Conservation (phyloP, 2,329 filamentous ascomycete species). For the Immersiporthe knoxdaviesiana region DNA sequence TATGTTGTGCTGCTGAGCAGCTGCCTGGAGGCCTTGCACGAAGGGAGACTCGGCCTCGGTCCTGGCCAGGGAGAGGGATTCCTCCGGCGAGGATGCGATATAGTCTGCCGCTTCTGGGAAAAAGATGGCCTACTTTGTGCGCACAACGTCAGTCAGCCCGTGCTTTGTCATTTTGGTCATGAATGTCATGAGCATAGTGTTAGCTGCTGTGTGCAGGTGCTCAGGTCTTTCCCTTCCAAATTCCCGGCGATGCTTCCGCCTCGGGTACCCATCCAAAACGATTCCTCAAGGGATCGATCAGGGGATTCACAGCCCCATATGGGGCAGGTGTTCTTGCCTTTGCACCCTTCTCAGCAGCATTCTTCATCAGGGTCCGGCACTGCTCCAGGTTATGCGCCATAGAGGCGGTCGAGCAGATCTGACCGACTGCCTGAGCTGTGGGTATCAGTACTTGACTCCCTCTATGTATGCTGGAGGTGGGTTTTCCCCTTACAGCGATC, state of each 20-base stretch:
- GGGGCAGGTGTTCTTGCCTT: conserved; percentile 56
- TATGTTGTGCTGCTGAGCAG: conserved; percentile 65
- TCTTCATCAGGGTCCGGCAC: conserved; percentile 71
- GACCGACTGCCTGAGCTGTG: conserved; percentile 72
- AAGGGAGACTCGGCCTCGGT: conserved; percentile 71
- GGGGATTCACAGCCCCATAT: not conserved
- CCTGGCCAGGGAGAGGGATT: conserved; percentile 72
- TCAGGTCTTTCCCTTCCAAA: not conserved
- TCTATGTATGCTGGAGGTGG: not conserved
- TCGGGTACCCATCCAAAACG: not conserved
- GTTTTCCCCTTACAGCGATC: conserved; percentile 2
- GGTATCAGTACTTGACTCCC: not conserved
- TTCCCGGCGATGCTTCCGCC: not conserved
- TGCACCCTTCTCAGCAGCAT: conserved; percentile 75
- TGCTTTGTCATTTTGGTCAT: not conserved
- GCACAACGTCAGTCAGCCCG: not conserved
- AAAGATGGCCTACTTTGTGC: conserved; percentile 59
- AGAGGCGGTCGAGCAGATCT: conserved; percentile 83
- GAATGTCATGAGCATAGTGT: not conserved
- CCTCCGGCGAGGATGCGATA: conserved; percentile 69
- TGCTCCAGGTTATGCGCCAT: conserved; percentile 79
- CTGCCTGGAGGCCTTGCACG: conserved; percentile 72
- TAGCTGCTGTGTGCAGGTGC: not conserved
- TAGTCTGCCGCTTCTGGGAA: conserved; percentile 93
- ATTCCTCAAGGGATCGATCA: too few species aligned